Percentiles rank a stretch among this genome's conserved stretches.
phyloP scores from a whole-genome alignment of 768 basidiomycete species.

The Macrolepiota fuliginosa region DNA sequence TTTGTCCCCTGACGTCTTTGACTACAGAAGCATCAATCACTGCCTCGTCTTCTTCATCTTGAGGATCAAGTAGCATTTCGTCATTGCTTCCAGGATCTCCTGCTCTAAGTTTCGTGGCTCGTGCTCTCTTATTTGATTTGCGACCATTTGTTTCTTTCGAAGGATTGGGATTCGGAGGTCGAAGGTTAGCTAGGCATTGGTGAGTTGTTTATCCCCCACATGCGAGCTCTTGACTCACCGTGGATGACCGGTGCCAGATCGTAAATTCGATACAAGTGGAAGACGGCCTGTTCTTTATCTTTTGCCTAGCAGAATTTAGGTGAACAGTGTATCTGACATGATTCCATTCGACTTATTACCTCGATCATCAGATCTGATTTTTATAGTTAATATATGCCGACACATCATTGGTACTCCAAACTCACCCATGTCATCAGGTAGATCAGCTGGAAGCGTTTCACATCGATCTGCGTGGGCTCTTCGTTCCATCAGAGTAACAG shows the following conservation, averaged over 20 bases:
- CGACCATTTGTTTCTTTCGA: constrained; percentile 44
- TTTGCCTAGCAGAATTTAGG: constrained; percentile 50
- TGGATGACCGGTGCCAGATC: constrained; percentile 61
- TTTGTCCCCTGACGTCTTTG: not conserved
- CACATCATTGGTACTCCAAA: constrained; percentile 7
- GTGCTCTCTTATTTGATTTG: constrained; percentile 36
- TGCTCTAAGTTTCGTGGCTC: constrained; percentile 1
- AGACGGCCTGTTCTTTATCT: constrained; percentile 91
- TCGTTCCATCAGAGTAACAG: constrained; percentile 78
- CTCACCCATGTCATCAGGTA: constrained; percentile 69
- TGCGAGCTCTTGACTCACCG: constrained; percentile 33
- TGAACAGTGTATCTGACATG: constrained; percentile 4
- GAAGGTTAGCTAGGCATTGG: constrained; percentile 35
- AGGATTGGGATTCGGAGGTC: constrained; percentile 39
- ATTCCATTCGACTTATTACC: constrained; percentile 19
- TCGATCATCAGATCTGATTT: constrained; percentile 84
- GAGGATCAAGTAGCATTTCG: not conserved
- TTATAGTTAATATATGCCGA: constrained; percentile 8
- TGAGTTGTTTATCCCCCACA: not conserved
- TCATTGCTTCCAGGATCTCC: constrained; percentile 8
- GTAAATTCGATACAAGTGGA: constrained; percentile 82
- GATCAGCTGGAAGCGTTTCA: constrained; percentile 55
- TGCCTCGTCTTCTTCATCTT: constrained; percentile 3
- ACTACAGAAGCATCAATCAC: not conserved
- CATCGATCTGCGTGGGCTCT: constrained; percentile 88